Evolutionary conservation across 2,329 filamentous ascomycete species (phyloP), one percentile per base, ranked within the genome.

Genomic region (Calonectria leucothoes): DNA sequence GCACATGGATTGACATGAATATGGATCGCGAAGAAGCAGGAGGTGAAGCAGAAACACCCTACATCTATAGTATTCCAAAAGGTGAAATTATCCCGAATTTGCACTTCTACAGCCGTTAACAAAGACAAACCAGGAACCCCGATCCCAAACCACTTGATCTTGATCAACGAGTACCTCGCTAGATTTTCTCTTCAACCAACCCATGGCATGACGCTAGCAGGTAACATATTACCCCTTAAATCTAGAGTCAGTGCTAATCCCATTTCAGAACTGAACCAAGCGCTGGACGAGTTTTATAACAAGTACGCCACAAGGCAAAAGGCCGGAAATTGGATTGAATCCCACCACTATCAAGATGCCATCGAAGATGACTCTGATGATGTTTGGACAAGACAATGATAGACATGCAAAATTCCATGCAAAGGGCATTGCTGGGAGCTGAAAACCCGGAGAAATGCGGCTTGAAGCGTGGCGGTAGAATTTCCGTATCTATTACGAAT

Each of bases 141-240:
- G 1, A 70, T 76, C 7, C 74, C 76, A 3, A 68, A 33, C 39
- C 29, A 74, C 42, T 45, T 77, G 0, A 75, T 74, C 20, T 69
- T 78, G 7, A 68, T 77, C 65, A 73, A 77, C 37, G 73, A 77
- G 17, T 71, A 67, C 31, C 20, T 74, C 0, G 49, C 74, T 35
- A 64, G 55, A 31, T 78, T 77, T 55, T 74, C 76, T 37, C 74
- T 77, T 7, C 76, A 78, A 55, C 76, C 77, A 55, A 76, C 71
- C 2, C 66, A 52, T 29, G 76, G 75, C 6, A 76, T 78, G 73
- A n/a, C 51, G 2, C 69, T 78, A 3, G 6, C 72, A 71, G 77
- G 76, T 78, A 17, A 57, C 20, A 55, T 12, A 25, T 5, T 2
- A n/a, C 2, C 8, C 20, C 23, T 12, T 10, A 15, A 31, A 8